Evolutionary conservation across 768 basidiomycete species (phyloP), one percentile per base, ranked within the genome.

Genomic region (Calocybe indica): DNA sequence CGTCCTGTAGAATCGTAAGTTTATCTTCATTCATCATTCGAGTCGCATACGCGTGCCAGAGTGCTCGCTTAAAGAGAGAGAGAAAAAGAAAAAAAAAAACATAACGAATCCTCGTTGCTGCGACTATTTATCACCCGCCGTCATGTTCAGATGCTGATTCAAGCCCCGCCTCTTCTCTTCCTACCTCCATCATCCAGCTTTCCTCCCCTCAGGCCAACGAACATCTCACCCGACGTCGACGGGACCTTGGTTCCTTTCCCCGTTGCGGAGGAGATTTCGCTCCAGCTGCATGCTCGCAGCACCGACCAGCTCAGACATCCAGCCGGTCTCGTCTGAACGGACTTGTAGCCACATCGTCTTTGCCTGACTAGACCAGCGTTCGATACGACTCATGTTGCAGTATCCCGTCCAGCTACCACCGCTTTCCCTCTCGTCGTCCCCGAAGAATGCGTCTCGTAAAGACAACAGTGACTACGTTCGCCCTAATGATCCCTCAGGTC

Each of bases 261-360:
- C 47, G 46, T 51, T 49, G 33, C 42, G 31, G 5, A 6, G 31
- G 45, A 41, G 40, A 38, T 47, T 43, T 49, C 43, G 30, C 43
- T 45, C 30, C 56, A 45, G 44, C 65, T 75, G 72, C 62, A 74
- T 74, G 71, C 60, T 69, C 60, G 55, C 61, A 61, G 60, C 64
- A 61, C 59, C 57, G 55, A 55, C 60, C 60, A 62, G 59, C 67
- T 71, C 76, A 76, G 75, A 74, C 72, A 63, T 76, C 42, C 42
- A 12, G 42, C n/a, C 42, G 12, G 78, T 75, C 79, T 75, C 69
- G 78, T 78, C 78, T 78, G 78, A 74, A 69, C 66, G 51, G 61
- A 22, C 22, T 46, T 37, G 41, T 11, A 37, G 43, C 43, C 37
- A 43, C 58, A 44, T 58, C 53, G 52, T 46, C 66, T 56, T 57